These are phyloP conservation scores for Mediolabrus comicus DNA, from an alignment of 108 stramenopile genomes.

Conservation along the genomic window DNA sequence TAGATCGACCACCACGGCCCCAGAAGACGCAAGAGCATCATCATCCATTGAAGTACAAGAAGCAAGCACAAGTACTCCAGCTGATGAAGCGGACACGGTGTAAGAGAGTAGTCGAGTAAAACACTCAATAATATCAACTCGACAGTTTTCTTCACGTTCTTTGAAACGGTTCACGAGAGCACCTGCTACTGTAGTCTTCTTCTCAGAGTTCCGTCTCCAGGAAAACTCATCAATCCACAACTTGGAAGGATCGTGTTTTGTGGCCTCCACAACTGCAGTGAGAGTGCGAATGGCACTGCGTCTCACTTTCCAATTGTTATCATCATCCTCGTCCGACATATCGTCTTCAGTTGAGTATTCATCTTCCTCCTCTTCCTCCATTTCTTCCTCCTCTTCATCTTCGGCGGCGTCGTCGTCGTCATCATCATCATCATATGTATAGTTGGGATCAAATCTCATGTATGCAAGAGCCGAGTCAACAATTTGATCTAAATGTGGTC, in stretches of 20 bases:
- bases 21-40: constrained; percentile 15
- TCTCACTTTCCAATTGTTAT: constrained; percentile 97
- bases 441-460: constrained; percentile 97
- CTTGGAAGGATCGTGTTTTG: constrained; percentile 67
- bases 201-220: constrained; percentile 54
- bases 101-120: constrained; percentile 81
- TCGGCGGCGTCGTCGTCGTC: constrained; percentile 61
- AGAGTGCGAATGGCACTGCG: constrained; percentile 80
- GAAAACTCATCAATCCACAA: constrained; percentile 66
- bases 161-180: constrained; percentile 90
- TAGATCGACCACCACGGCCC: constrained; percentile 60
- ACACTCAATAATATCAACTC: constrained; percentile 90
- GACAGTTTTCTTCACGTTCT: constrained; percentile 98
- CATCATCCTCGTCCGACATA: constrained; percentile 91
- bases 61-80: constrained; percentile 34
- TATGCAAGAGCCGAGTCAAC: constrained; percentile 79
- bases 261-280: constrained; percentile 67
- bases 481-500: constrained; percentile 82
- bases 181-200: constrained; percentile 58
- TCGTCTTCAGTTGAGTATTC: constrained; percentile 77
- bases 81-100: constrained; percentile 53
- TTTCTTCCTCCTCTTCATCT: constrained; percentile 49
- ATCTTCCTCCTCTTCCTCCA: constrained; percentile 67
- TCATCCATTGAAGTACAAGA: constrained; percentile 51
- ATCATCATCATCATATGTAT: constrained; percentile 90